Evolutionary conservation across 139 green algal species (phyloP).

Genomic region (Haematococcus sp.): DNA sequence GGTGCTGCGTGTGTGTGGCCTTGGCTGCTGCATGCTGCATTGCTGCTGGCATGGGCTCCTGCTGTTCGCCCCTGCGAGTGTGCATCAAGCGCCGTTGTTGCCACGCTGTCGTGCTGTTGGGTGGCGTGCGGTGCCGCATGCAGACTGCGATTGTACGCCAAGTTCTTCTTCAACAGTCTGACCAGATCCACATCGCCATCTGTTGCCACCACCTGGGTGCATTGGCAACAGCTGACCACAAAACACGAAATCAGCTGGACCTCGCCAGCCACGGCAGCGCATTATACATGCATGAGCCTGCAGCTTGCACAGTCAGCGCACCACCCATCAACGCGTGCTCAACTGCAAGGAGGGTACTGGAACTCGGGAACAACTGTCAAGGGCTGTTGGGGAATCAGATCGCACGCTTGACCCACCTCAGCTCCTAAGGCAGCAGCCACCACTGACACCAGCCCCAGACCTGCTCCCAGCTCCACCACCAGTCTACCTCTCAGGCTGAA

Average conservation of each 20-base stretch:
- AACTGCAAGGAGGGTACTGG: neutral
- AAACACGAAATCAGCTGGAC: neutral
- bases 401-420: neutral
- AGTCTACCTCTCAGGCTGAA: neutral
- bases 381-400: neutral
- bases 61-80: no score
- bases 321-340: neutral
- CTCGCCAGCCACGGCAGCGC: neutral
- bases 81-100: no score
- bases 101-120: no score
- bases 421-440: conserved; percentile 9
- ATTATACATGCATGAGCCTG: neutral
- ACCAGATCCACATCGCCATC: conserved; percentile 15
- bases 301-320: neutral
- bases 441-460: conserved; percentile 14
- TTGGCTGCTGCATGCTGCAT: no score
- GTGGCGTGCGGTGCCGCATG: no score
- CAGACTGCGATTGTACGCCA: neutral
- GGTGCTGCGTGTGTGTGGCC: no score
- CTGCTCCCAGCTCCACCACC: conserved; percentile 20
- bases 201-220: conserved; percentile 9
- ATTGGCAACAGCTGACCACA: no score
- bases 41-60: no score
- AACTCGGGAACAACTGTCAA: neutral
- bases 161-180: conserved; percentile 4